Base-by-base conservation (phyloP, 805 yeast species). In the Metschnikowia sp. region DNA sequence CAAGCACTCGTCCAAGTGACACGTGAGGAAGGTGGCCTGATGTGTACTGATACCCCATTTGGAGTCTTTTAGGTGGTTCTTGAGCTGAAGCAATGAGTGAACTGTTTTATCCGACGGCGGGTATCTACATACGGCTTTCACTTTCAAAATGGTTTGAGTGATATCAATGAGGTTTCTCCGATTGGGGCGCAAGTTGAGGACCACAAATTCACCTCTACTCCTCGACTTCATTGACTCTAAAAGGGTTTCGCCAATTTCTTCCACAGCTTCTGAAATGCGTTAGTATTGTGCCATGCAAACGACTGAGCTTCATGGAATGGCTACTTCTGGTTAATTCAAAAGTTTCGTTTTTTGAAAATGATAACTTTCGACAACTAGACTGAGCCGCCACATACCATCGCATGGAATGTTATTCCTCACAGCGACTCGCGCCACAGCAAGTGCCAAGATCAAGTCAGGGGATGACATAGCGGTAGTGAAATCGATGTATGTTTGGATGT, bases 391-490 rank as follows among this genome's bases (percentile, higher is more conserved):
- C 53, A 34, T 44, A 50, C 53, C 45, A n/a, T 50, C 53, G 32
- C 22, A 50, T 6, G 55, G 13, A 22, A 39, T 39, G 8, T 40
- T 32, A 13, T 33, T 39, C 18, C 11, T 28, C 28, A 40, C 31
- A 13, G 54, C 54, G 13, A 42, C 44, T 8, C 49, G 47, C 5
- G 52, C 53, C 18, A 54, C 55, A 3, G 49, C 13, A 38, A 54
- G 54, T 29, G 55, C 58, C 49, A 50, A 36, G 11, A 42, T 18
- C 19, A 52, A 43, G 38, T 52, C 54, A n/a, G 45, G 44, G 7
- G 49, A 39, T 12, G 33, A n/a, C 55, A 52, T 52, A 11, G 29
- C 10, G 11, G 7, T 22, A 22, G 26, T 22, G 7, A 22, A 4
- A 22, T 1, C 26, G 26, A 22, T 5, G 26, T 22, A 22, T 22